Percentiles rank a stretch among this genome's conserved stretches.
These are phyloP conservation scores for Cymbopogon flexuosus DNA, from an alignment of 202 grass and related monocot species.

Conservation along the genomic window DNA sequence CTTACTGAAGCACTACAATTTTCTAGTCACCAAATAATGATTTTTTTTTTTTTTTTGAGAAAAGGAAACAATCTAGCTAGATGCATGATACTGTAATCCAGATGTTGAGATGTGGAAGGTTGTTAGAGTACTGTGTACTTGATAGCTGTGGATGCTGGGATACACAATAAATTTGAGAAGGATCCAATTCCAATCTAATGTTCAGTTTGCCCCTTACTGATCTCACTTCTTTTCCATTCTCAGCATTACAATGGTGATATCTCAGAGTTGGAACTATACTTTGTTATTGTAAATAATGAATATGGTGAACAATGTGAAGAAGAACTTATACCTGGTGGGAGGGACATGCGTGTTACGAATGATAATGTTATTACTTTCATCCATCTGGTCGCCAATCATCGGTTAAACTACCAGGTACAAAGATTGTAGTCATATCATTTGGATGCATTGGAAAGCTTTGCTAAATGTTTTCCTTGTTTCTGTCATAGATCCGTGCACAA, in stretches of 20 bases:
- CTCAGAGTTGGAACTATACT: conserved; percentile 87
- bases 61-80: background rate
- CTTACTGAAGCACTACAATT: background rate
- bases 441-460: conserved; percentile 4
- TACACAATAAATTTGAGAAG: background rate
- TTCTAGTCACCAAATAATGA: background rate
- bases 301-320: conserved; percentile 97
- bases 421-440: conserved; percentile 7
- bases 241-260: conserved; percentile 87
- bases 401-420: conserved; percentile 86
- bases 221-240: conserved; percentile 4
- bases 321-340: conserved; percentile 83
- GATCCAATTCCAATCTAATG: background rate
- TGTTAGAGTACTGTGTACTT: background rate
- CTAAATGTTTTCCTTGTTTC: conserved; percentile 27
- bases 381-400: conserved; percentile 93
- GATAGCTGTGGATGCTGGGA: conserved; percentile 8
- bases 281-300: conserved; percentile 97
- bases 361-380: conserved; percentile 97
- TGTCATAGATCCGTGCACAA: conserved; percentile 78
- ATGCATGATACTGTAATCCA: background rate
- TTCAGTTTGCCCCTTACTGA: conserved; percentile 8
- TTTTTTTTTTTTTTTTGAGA: too few relatives aligned
- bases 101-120: background rate
- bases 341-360: conserved; percentile 77